phyloP scores from a whole-genome alignment of 768 basidiomycete species.

The Rhodotorula kratochvilovae region DNA sequence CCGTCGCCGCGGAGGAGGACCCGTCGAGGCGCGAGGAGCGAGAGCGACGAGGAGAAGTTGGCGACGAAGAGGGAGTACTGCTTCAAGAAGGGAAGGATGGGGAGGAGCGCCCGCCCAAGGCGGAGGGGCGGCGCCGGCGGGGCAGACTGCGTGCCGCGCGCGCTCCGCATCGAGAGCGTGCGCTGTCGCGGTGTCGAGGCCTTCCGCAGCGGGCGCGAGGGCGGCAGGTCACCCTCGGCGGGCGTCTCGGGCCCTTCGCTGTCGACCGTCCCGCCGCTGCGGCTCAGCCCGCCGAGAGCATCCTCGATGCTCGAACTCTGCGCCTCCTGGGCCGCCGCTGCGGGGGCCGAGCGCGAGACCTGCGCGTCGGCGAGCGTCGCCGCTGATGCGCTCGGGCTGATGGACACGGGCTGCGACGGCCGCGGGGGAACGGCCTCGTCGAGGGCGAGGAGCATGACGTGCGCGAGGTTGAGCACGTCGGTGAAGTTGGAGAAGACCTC shows the following conservation, averaged over 20 bases:
- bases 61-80: conserved; percentile 43
- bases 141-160: no score
- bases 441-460: conserved; percentile 35
- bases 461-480: conserved; percentile 39
- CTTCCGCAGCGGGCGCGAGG: background rate
- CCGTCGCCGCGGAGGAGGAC: background rate
- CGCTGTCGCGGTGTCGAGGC: background rate
- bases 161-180: background rate
- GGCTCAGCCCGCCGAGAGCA: conserved; percentile 8
- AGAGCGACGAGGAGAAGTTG: conserved; percentile 36
- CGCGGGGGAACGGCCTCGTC: conserved; percentile 27
- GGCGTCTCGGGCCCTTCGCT: background rate
- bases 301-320: background rate
- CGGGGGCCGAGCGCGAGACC: background rate
- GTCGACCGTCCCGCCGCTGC: conserved; percentile 1
- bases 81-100: conserved; percentile 43
- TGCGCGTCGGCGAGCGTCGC: background rate
- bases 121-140: background rate
- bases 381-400: background rate
- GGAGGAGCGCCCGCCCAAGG: conserved; percentile 35
- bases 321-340: no score
- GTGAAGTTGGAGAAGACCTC: conserved; percentile 42
- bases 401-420: conserved; percentile 15
- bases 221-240: background rate
- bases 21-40: conserved; percentile 29